Base-by-base conservation (phyloP, 371 early-diverging fungal genomes). In the Sporodiniella umbellata region DNA sequence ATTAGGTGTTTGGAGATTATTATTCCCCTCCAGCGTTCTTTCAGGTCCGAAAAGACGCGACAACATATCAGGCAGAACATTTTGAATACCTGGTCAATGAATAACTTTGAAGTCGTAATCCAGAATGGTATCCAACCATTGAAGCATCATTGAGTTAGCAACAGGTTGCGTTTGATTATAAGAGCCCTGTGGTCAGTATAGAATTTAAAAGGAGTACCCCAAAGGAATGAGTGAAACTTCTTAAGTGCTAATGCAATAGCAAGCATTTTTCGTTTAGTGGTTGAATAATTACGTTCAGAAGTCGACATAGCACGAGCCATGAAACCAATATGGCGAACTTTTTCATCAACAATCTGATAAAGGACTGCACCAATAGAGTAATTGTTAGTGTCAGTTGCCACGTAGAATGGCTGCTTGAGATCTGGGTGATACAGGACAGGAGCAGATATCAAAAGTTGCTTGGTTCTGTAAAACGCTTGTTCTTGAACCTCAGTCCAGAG, bases 161-260 rank as follows among this genome's bases (percentile, higher is more conserved):
- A 42, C 33, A 2, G 48, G 47, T 33, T 70, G 65, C 12, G 55
- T 48, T 14, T 56, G 52, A 0, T 62, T 31, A 45, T 55, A 64
- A 65, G 38, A 17, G 58, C 58, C 0, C 49, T 42, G 42, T 61
- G 61, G 28, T 66, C 59, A 5, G 60, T 59, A 35, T 21, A 55
- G 0, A 61, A 14, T 1, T 47, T 59, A 48, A 71, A 62, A 12
- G 22, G 11, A 31, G 19, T 17, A 8, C 62, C 65, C 59, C 56
- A 71, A 0, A 72, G 10, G 19, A 59, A 72, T 15, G 52, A 49
- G 25, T 66, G 66, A 37, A 67, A 64, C 19, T 60, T 52, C 8
- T 52, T 48, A 0, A 71, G 28, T 0, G 62, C 57, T 44, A 58
- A 71, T 14, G 53, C 39, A 3, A 59, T 45, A 14, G 48, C 37